A percentile compares a stretch with the other conserved stretches of the same genome.
Conservation (phyloP, 2,329 filamentous ascomycete species). For the Biscogniauxia mediterranea region DNA sequence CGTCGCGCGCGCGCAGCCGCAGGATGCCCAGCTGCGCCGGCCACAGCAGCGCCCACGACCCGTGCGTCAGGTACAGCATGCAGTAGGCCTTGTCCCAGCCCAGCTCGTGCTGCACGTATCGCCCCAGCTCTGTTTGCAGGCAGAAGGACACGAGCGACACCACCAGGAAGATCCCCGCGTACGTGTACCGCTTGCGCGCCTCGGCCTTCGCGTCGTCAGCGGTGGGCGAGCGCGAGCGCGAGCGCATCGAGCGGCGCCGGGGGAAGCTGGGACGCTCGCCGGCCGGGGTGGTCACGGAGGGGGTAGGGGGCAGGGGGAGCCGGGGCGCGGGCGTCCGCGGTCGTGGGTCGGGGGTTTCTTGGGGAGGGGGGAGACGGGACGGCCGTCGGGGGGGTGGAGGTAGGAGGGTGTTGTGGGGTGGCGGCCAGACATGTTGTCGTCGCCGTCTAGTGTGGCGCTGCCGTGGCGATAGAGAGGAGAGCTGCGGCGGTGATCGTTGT, state of each 20-base stretch:
- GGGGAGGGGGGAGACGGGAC: constrained; percentile 43
- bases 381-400: constrained; percentile 46
- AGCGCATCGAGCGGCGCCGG: constrained; percentile 55
- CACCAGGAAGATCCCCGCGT: constrained; percentile 79
- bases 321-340: constrained; percentile 26
- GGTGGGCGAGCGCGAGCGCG: constrained; percentile 77
- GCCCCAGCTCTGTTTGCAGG: constrained; percentile 90
- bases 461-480: constrained; percentile 8
- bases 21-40: constrained; percentile 78
- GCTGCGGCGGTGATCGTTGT: constrained; percentile 6
- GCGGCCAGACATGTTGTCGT: constrained; percentile 37
- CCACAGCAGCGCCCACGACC: constrained; percentile 90
- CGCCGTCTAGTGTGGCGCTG: constrained; percentile 23
- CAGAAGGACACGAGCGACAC: constrained; percentile 86
- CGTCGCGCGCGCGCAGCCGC: constrained; percentile 72
- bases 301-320: constrained; percentile 25
- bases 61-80: constrained; percentile 98
- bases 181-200: constrained; percentile 80
- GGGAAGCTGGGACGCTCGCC: constrained; percentile 36
- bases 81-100: constrained; percentile 99
- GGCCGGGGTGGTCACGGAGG: constrained; percentile 22
- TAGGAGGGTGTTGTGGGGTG: constrained; percentile 41
- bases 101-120: constrained; percentile 89
- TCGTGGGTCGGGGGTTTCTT: constrained; percentile 34
- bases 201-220: constrained; percentile 59